These are phyloP conservation scores for Penicillium ucsense DNA, from an alignment of 495 filamentous ascomycete genomes.

Conservation along the genomic window DNA sequence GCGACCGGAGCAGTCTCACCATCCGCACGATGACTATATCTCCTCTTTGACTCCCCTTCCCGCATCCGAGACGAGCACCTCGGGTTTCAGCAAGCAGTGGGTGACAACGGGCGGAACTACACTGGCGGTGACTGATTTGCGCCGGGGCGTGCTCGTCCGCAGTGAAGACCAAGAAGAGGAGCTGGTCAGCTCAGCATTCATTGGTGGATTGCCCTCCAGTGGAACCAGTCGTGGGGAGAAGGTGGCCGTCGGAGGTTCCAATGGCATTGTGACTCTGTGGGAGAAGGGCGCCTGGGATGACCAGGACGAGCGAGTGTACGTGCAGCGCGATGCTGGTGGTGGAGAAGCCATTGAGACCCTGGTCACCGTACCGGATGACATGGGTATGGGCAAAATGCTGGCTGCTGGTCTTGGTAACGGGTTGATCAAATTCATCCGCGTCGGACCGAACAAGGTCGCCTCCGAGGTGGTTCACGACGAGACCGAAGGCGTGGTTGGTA, in stretches of 20 bases:
- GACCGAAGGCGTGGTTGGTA: constrained; percentile 64
- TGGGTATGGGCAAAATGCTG: constrained; percentile 58
- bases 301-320: constrained; percentile 76
- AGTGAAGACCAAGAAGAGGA: constrained; percentile 95
- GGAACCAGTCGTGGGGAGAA: constrained; percentile 61
- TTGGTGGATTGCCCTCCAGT: constrained; percentile 53
- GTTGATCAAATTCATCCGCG: constrained; percentile 40
- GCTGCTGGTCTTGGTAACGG: constrained; percentile 73
- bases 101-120: constrained; percentile 85
- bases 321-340: constrained; percentile 46
- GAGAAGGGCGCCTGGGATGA: constrained; percentile 91
- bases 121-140: constrained; percentile 77
- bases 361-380: constrained; percentile 51
- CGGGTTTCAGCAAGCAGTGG: constrained; percentile 85
- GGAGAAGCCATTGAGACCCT: constrained; percentile 66
- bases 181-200: constrained; percentile 65
- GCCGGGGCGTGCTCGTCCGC: constrained; percentile 68
- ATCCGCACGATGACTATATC: constrained; percentile 86
- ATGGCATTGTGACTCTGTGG: constrained; percentile 82
- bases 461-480: constrained; percentile 67
- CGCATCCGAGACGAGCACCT: constrained; percentile 63
- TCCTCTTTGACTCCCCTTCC: constrained; percentile 82
- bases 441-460: constrained; percentile 50
- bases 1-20: constrained; percentile 65
- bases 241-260: constrained; percentile 66